Percentiles rank a stretch among this genome's conserved stretches.
Evolutionary conservation across 352 stramenopile genomes (phyloP).

Genomic region (Globisporangium middletonii): DNA sequence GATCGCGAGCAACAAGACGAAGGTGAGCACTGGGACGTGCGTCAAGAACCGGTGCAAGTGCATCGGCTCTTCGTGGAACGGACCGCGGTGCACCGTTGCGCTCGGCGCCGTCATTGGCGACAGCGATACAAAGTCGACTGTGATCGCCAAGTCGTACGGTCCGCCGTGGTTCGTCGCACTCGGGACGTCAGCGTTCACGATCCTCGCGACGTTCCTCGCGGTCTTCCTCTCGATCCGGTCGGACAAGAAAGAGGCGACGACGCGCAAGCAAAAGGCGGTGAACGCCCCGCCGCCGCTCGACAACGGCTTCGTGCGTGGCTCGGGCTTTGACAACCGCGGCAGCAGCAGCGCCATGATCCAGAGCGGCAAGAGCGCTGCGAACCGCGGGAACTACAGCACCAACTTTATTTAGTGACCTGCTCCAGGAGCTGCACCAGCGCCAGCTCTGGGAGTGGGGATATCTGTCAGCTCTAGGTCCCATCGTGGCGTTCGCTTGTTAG

Average conservation of each 20-base stretch:
- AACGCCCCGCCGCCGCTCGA: constrained; percentile 11
- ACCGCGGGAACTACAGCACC: constrained; percentile 25
- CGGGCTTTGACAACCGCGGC: constrained; percentile 14
- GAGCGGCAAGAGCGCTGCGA: constrained; percentile 9
- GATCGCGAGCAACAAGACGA: constrained; percentile 2
- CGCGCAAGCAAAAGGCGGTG: constrained; percentile 7
- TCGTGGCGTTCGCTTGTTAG: too few species aligned
- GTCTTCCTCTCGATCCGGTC: constrained; percentile 8
- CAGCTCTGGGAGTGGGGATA: too few species aligned
- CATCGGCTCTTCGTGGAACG: constrained; percentile 27
- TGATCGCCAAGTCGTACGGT: constrained; percentile 12
- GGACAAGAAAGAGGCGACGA: constrained; percentile 16
- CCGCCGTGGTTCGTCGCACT: constrained; percentile 7
- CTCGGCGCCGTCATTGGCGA: constrained; percentile 3
- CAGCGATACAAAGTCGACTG: not conserved
- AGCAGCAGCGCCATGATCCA: too few species aligned
- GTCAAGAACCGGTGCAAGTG: constrained; percentile 31
- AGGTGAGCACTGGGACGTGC: constrained; percentile 31
- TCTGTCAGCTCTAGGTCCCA: too few species aligned
- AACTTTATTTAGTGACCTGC: constrained; percentile 23
- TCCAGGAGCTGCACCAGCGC: too few species aligned
- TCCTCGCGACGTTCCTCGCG: constrained; percentile 5
- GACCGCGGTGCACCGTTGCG: constrained; percentile 36
- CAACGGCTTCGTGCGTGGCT: constrained; percentile 13
- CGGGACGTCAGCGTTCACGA: constrained; percentile 1